Base-by-base conservation (phyloP, 2,329 filamentous ascomycete species). In the Penicillium sp. region DNA sequence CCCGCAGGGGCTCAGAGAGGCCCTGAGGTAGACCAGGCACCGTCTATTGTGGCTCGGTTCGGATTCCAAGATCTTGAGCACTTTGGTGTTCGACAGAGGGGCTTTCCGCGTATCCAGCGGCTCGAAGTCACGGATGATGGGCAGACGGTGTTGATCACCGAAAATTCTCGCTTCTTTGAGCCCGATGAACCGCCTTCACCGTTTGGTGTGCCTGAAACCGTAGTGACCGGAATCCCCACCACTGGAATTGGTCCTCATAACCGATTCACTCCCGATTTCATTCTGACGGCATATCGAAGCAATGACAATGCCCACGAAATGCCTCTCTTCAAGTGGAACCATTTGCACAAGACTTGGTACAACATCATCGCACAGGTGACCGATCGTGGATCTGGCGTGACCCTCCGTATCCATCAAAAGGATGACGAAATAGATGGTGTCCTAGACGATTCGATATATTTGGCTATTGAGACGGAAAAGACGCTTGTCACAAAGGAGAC, bases 191-290 rank as follows among this genome's bases (percentile, higher is more conserved):
- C 73, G 60, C 49, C 30, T 12, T 2, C 59, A 80, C 76, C 85
- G 81, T 72, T 76, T 12, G 61, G 62, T 8, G 22, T 61, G 8
- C 64, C 64, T 22, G 37, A 51, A 8, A 58, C 57, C 4, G 38
- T 65, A 35, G 80, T 79, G 37, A 86, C 82, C 0, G 85, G 83
- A 2, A 82, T 89, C 28, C 86, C 86, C 0, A 78, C 89, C 7
- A 55, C 75, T 0, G 80, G 80, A 12, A 49, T 75, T 33, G 86
- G 86, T 0, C 86, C 86, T 0, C 74, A 76, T 24, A 2, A 24
- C n/a, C 30, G 37, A 17, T 17, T 37, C 6, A 12, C 7, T 26
- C 78, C 42, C 76, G 80, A 53, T 73, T 79, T 7, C 5, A 73
- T 79, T 47, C 59, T 85, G 76, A 76, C 85, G 72, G 76, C 80